Percentiles rank a stretch among this genome's conserved stretches.
These are phyloP conservation scores for Sporodiniella umbellata DNA, from an alignment of 371 early-diverging fungal species.

Conservation along the genomic window DNA sequence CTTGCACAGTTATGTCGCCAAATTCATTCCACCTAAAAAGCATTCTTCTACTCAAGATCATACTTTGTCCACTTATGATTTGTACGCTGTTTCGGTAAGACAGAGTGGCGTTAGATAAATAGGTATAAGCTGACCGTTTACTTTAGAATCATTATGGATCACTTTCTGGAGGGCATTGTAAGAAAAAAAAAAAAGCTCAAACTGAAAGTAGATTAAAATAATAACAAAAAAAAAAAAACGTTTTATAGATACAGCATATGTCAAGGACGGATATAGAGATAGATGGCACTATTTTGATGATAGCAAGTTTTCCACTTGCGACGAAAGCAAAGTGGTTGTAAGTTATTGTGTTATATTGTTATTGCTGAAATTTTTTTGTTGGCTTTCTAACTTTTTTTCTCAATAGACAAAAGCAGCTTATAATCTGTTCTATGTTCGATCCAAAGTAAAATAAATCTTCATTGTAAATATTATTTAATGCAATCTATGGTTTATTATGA, in stretches of 20 bases:
- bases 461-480: background rate
- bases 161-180: slow-evolving; percentile 88
- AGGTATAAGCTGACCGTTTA: too few relatives aligned
- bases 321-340: slow-evolving; percentile 65
- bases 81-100: slow-evolving; percentile 83
- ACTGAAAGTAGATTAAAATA: too few relatives aligned
- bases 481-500: background rate
- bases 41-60: slow-evolving; percentile 9
- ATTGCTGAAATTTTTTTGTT: slow-evolving; percentile 26
- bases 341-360: slow-evolving; percentile 13
- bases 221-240: too few relatives aligned
- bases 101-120: too few relatives aligned
- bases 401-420: slow-evolving; percentile 30
- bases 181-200: too few relatives aligned
- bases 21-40: slow-evolving; percentile 28
- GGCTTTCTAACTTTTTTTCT: background rate
- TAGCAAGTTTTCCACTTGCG: slow-evolving; percentile 70
- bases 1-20: slow-evolving; percentile 28
- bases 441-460: slow-evolving; percentile 20
- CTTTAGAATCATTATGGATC: slow-evolving; percentile 94
- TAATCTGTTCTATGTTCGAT: slow-evolving; percentile 31
- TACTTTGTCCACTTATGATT: slow-evolving; percentile 60
- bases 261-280: slow-evolving; percentile 70
- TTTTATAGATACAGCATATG: slow-evolving; percentile 86
- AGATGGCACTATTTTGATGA: slow-evolving; percentile 96